phyloP scores from a whole-genome alignment of 345 rosid genomes.

The Eucalyptus melliodora region DNA sequence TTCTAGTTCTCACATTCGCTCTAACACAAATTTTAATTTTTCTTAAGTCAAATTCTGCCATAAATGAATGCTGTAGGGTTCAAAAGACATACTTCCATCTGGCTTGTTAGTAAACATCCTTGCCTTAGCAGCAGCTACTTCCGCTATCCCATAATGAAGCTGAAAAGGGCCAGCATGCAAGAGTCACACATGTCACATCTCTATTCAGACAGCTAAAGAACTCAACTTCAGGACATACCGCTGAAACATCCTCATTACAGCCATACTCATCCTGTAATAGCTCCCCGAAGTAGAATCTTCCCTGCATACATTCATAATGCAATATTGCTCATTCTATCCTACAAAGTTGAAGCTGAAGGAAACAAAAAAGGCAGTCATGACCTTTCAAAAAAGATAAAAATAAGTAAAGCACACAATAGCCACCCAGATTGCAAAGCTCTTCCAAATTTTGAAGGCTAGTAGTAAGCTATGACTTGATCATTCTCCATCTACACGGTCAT shows the following conservation, averaged over 20 bases:
- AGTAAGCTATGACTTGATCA: neutral
- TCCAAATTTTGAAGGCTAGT: neutral
- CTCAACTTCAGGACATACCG: constrained; percentile 31
- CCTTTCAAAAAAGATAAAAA: neutral
- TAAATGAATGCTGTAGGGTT: neutral
- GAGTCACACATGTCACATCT: neutral
- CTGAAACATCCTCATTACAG: constrained; percentile 57
- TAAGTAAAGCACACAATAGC: neutral
- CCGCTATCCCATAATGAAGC: constrained; percentile 90
- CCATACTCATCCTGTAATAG: constrained; percentile 47
- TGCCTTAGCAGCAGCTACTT: constrained; percentile 97
- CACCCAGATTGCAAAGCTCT: neutral
- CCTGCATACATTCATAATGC: constrained; percentile 35
- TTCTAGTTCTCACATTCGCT: neutral
- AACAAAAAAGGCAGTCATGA: neutral
- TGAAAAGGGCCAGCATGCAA: constrained; percentile 21
- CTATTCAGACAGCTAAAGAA: neutral
- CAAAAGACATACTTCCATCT: constrained; percentile 65
- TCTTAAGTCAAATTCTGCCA: neutral
- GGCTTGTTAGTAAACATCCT: constrained; percentile 90
- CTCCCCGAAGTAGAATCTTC: constrained; percentile 88
- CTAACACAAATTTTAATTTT: neutral
- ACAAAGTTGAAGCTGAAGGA: neutral
- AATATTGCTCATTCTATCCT: neutral
- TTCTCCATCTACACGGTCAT: neutral